These are phyloP conservation scores for Trichoderma koningiopsis DNA, from an alignment of 2,329 filamentous ascomycete genomes.

Conservation along the genomic window DNA sequence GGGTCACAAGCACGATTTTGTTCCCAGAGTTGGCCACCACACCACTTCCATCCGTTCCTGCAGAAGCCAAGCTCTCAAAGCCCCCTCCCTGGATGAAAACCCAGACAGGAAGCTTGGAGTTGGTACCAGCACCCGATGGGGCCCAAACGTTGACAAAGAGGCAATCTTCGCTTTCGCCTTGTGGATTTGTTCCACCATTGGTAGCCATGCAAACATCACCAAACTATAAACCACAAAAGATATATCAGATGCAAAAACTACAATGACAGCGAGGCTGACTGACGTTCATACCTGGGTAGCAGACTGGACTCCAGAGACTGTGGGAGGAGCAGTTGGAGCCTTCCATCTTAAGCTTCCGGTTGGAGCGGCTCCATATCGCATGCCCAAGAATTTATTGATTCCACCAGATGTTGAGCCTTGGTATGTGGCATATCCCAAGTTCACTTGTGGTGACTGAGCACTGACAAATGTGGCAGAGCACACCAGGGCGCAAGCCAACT, in stretches of 20 bases:
- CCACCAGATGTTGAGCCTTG: constrained; percentile 25
- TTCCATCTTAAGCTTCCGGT: constrained; percentile 14
- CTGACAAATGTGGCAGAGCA: constrained; percentile 1
- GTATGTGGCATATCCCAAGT: constrained; percentile 21
- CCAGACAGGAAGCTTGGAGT: constrained; percentile 44
- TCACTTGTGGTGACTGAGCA: constrained; percentile 11
- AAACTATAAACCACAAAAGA: neutral
- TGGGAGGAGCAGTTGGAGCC: constrained; percentile 17
- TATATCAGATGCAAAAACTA: neutral
- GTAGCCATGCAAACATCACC: constrained; percentile 10
- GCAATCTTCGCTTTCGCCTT: constrained; percentile 39
- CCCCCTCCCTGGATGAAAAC: constrained; percentile 49
- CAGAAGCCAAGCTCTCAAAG: constrained; percentile 40
- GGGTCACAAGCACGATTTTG: constrained; percentile 49
- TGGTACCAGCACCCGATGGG: constrained; percentile 29
- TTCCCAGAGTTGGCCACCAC: constrained; percentile 41
- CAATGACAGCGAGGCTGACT: neutral
- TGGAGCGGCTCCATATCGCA: constrained; percentile 35
- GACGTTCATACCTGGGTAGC: constrained; percentile 13
- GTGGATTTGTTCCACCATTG: constrained; percentile 19
- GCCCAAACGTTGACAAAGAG: constrained; percentile 40
- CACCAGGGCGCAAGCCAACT: neutral
- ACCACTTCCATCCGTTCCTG: constrained; percentile 43
- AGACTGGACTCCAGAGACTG: constrained; percentile 14
- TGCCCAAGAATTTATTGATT: constrained; percentile 37